Conservation (phyloP, 441 rosid species). For the Adansonia grandidieri region DNA sequence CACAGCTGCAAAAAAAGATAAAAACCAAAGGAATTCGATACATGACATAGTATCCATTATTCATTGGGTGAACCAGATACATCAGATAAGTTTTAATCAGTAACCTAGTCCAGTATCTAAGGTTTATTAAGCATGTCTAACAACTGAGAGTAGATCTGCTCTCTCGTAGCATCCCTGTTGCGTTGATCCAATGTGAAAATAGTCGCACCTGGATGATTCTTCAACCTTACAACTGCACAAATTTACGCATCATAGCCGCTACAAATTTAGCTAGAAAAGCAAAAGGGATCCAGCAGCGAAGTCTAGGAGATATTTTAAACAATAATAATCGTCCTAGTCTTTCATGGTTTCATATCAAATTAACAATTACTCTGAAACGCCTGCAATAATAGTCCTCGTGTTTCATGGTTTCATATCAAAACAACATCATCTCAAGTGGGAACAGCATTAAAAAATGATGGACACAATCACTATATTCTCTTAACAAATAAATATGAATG, state of each 20-base stretch:
- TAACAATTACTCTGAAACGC: neutral
- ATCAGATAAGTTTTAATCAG: slow-evolving; percentile 11
- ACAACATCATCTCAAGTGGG: neutral
- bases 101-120: slow-evolving; percentile 14
- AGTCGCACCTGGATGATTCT: slow-evolving; percentile 60
- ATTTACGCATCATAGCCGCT: neutral
- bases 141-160: slow-evolving; percentile 47
- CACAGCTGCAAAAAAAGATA: neutral
- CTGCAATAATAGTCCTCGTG: neutral
- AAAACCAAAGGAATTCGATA: neutral
- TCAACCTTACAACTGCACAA: slow-evolving; percentile 63
- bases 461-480: neutral
- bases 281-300: neutral
- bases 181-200: slow-evolving; percentile 48
- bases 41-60: neutral
- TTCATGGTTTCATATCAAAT: slow-evolving; percentile 1
- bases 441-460: neutral
- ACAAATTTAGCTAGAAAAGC: neutral
- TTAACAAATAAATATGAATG: neutral
- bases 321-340: neutral
- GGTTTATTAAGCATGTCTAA: slow-evolving; percentile 41
- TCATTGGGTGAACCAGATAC: neutral
- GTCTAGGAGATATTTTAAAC: neutral
- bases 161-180: slow-evolving; percentile 58
- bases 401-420: slow-evolving; percentile 3